Evolutionary conservation across 164 flowering plant species (phyloP), one percentile per base, ranked within the genome.

Genomic region (Dillenia suffruticosa): DNA sequence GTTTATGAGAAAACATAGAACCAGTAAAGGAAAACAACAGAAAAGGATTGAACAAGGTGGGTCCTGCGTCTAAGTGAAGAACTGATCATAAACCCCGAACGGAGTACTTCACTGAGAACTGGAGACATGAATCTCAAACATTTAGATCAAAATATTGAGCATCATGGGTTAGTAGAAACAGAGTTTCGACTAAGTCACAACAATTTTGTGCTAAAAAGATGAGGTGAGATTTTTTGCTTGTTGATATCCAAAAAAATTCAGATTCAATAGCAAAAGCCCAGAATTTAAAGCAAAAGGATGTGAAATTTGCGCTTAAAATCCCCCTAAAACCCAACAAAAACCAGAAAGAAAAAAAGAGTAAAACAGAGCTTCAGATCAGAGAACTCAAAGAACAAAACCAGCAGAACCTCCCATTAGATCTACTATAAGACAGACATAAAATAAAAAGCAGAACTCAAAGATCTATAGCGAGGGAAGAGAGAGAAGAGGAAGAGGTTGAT

Each of bases 11-110:
- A 86, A 49, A 82, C 89, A 63, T 92, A 90, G 71, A 92, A 89
- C 96, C 96, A 92, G 83, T 92, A 83, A 61, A 92, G 98, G 81
- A 92, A 92, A 6, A 81, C 84, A 70, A 86, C 94, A 44, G 97
- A 92, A 82, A 92, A 83, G 47, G 97, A 92, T 70, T 87, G 96
- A 76, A 92, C 92, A 32, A 86, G 63, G 46, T 86, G 97, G 76
- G 89, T 78, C 76, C 96, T 77, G 75, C 84, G 77, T 51, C 76
- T 66, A 46, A 81, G 76, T 24, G 81, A 65, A 53, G 80, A 81
- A 64, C 72, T 67, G 56, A 83, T 75, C 77, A 78, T 89, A 76
- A 78, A 84, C 79, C 92, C 94, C 22, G 86, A 86, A 58, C 76
- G 88, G 63, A 89, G 79, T 69, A 84, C 71, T 79, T 92, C 98